Evolutionary conservation across 495 filamentous ascomycete genomes (phyloP), one percentile per base, ranked within the genome.

Genomic region (Talaromyces stipitatus): DNA sequence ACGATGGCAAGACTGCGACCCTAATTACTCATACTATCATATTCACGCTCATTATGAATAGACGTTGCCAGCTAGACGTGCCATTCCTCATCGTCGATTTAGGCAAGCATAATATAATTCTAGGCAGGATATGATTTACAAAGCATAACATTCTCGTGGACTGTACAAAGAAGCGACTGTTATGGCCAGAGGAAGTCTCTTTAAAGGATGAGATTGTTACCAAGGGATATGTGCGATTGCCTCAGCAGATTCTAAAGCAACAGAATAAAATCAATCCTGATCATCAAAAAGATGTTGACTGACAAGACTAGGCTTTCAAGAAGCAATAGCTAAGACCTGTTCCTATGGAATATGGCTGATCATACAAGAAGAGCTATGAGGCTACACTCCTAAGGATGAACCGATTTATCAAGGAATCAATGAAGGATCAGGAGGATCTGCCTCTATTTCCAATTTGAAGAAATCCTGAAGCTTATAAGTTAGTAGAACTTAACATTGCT

Each of bases 1-100:
- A 71, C 71, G 52, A 63, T 77, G 14, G 50, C 2, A 32, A 32
- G 18, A 1, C 7, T 14, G 26, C n/a, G n/a, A 9, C 10, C 2
- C 38, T 26, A 10, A 47, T 57, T 48, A 57, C 54, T 2, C 54
- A 57, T 57, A 26, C 12, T 6, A 47, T 57, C 14, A 26, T 20
- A 9, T 10, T 50, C 8, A 50, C 16, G 7, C 32, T 57, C 3
- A 57, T 50, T 45, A 33, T 48, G 1, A 28, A 57, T 45, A n/a
- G 11, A 11, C 12, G 20, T n/a, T 12, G n/a, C 27, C 10, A 57
- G 45, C 20, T 57, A 7, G 22, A 46, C 8, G 20, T 54, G 4
- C 38, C 3, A 16, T 32, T 60, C 20, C n/a, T 57, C 1, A 50
- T 60, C 18, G n/a, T 54, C 6, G 26, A 57, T 26, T 18, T 60